Percentiles rank a stretch among this genome's conserved stretches.
Evolutionary conservation across 2,329 filamentous ascomycete genomes (phyloP).

Genomic region (Fusarium albidum): DNA sequence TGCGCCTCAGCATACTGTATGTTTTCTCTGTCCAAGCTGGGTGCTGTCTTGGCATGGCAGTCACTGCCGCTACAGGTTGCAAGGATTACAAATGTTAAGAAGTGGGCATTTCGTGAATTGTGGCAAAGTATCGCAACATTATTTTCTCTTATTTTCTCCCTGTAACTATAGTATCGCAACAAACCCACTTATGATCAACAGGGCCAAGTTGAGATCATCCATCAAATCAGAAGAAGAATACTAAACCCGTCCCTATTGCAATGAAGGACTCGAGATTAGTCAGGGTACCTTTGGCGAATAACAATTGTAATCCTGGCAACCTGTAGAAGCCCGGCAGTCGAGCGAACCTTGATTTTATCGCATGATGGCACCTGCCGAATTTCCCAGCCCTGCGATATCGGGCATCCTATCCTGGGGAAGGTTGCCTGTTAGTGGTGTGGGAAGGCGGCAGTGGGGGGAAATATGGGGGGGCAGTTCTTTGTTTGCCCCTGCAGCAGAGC

Average conservation of each 20-base stretch:
- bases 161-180: no score
- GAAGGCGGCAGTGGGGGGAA: constrained; percentile 3
- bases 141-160: no score
- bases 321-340: constrained; percentile 17
- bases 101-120: no score
- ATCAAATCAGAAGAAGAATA: no score
- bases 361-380: constrained; percentile 8
- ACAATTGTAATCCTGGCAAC: no score
- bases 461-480: constrained; percentile 14
- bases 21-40: constrained; percentile 7
- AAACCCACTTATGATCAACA: no score
- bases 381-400: background rate
- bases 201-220: no score
- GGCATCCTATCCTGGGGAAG: background rate
- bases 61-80: background rate
- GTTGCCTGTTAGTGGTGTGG: background rate
- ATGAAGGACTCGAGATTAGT: no score
- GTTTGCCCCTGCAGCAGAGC: constrained; percentile 16
- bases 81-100: no score
- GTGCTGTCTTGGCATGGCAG: constrained; percentile 6
- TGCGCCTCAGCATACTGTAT: constrained; percentile 5
- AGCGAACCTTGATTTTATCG: background rate
- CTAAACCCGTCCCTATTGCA: no score
- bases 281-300: no score
- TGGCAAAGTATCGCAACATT: no score